Percentiles rank a stretch among this genome's conserved stretches.
Conservation (phyloP, 306 rosid genomes). For the Fragaria nilgerrensis region DNA sequence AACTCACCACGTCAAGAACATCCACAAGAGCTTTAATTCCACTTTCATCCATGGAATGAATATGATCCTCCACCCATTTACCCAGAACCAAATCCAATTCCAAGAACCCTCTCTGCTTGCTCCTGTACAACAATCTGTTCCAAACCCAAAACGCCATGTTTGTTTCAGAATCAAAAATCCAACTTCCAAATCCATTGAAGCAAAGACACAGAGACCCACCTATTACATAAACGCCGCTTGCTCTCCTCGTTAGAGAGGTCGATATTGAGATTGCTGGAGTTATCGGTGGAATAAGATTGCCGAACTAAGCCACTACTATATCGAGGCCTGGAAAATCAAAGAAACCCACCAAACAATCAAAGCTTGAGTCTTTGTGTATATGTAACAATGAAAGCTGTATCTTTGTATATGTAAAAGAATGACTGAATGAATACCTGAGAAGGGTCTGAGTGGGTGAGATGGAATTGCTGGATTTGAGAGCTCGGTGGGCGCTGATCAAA, state of each 20-base stretch:
- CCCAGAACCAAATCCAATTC: constrained; percentile 91
- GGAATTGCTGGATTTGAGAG: constrained; percentile 31
- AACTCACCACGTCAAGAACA: constrained; percentile 70
- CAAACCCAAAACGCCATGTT: neutral
- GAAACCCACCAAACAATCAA: neutral
- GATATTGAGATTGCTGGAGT: constrained; percentile 25
- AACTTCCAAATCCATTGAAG: constrained; percentile 2
- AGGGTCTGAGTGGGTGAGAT: constrained; percentile 9
- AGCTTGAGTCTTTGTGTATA: neutral
- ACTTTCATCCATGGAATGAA: constrained; percentile 66
- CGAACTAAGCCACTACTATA: constrained; percentile 11
- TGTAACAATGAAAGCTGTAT: neutral
- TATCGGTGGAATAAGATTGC: constrained; percentile 14
- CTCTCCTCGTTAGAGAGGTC: constrained; percentile 70
- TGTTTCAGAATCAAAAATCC: neutral
- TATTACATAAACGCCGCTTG: constrained; percentile 73
- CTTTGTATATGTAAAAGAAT: neutral
- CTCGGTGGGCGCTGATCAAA: constrained; percentile 25
- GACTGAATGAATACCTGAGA: constrained; percentile 18
- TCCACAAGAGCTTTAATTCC: constrained; percentile 56
- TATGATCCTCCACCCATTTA: constrained; percentile 82
- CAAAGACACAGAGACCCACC: constrained; percentile 47
- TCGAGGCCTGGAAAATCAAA: constrained; percentile 26
- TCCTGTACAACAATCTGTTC: constrained; percentile 67
- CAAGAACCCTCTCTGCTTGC: constrained; percentile 86